phyloP scores from a whole-genome alignment of 768 basidiomycete genomes.

The Scleroderma citrinum region DNA sequence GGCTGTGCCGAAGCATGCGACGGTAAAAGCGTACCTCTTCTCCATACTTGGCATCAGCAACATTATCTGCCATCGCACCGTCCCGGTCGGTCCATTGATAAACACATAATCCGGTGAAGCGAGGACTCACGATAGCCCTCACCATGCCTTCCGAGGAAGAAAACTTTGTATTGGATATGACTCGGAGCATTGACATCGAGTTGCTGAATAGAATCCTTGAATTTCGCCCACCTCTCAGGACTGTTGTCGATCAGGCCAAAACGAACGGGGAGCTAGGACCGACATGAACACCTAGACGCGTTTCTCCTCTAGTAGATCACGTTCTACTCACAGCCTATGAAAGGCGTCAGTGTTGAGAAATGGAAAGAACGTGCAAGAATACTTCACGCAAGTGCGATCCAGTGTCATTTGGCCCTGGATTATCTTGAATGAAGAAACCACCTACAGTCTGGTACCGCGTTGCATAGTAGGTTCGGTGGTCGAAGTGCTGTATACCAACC shows the following conservation, averaged over 20 bases:
- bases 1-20: not conserved
- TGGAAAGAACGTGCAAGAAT: not conserved
- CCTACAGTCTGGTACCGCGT: constrained; percentile 5
- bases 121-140: constrained; percentile 70
- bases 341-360: not conserved
- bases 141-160: constrained; percentile 66
- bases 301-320: not conserved
- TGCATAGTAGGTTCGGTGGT: not conserved
- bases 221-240: constrained; percentile 43
- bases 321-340: not conserved
- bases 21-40: constrained; percentile 28
- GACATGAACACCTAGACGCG: not conserved
- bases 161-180: constrained; percentile 50
- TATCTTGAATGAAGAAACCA: constrained; percentile 20
- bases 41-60: constrained; percentile 63
- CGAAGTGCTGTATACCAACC: not conserved
- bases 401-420: not conserved
- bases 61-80: constrained; percentile 53
- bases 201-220: constrained; percentile 35
- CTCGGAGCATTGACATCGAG: constrained; percentile 39
- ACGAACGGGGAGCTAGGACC: constrained; percentile 42
- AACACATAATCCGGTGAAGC: constrained; percentile 55
- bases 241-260: constrained; percentile 56
- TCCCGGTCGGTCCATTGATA: constrained; percentile 24
- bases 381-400: not conserved